Conservation (phyloP, 805 yeast genomes). For the Ogataea henricii region DNA sequence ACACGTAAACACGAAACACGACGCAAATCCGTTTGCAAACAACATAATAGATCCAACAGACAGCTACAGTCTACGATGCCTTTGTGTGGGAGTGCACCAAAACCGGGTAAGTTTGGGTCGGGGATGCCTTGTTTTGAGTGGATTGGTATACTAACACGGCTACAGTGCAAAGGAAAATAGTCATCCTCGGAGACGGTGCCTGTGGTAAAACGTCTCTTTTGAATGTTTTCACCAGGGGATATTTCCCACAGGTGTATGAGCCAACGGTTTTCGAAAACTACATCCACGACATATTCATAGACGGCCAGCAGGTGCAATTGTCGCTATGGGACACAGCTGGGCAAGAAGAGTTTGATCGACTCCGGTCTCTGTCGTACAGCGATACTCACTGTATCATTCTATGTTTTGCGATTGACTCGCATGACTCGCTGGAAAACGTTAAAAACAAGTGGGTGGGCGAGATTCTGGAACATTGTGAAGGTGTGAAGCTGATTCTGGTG, state of each 20-base stretch:
- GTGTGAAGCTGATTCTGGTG: conserved; percentile 89
- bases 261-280: conserved; percentile 98
- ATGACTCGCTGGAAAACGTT: conserved; percentile 92
- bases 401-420: conserved; percentile 92
- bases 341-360: conserved; percentile 95
- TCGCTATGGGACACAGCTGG: conserved; percentile 99
- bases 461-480: conserved; percentile 95
- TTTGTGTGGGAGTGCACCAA: conserved; percentile 46
- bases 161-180: conserved; percentile 83
- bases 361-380: conserved; percentile 87
- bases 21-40: not conserved
- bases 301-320: conserved; percentile 86
- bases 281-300: conserved; percentile 95
- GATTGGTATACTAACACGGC: not conserved
- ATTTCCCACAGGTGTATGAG: conserved; percentile 96
- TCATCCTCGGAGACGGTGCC: conserved; percentile 96
- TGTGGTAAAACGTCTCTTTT: conserved; percentile 96
- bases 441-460: conserved; percentile 97
- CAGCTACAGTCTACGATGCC: conserved; percentile 36
- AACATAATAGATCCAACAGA: not conserved
- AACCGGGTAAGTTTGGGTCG: conserved; percentile 37
- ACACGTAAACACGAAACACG: conserved; percentile 7
- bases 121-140: not conserved
- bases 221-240: conserved; percentile 95
- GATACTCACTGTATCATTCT: conserved; percentile 97